Evolutionary conservation across 1,284 basidiomycete genomes (phyloP).

Genomic region (Irpex rosettiformis): DNA sequence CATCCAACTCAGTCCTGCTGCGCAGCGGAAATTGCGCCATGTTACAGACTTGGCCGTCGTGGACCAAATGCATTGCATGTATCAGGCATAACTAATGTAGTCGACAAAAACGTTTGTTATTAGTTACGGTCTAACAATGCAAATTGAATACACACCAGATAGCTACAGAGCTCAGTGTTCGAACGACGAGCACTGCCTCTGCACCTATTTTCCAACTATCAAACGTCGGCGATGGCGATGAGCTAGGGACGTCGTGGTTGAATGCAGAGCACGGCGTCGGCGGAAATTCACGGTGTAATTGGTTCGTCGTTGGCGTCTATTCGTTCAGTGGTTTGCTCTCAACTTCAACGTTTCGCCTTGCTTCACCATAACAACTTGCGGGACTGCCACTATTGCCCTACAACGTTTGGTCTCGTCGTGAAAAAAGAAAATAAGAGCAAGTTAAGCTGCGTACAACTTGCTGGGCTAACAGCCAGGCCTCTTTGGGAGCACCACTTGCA

Average conservation of each 20-base stretch:
- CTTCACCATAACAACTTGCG: neutral
- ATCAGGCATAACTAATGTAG: constrained; percentile 43
- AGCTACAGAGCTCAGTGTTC: neutral
- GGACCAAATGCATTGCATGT: constrained; percentile 62
- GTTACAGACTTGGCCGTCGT: constrained; percentile 38
- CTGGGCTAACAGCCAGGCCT: neutral
- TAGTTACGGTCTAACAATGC: neutral
- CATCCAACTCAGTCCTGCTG: neutral
- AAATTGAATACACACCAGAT: constrained; percentile 5
- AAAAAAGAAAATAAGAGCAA: neutral
- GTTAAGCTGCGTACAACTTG: neutral
- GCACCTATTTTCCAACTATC: neutral
- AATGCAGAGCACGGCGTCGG: neutral
- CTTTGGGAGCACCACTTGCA: neutral
- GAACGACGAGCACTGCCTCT: neutral
- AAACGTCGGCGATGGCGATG: neutral
- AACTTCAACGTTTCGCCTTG: neutral
- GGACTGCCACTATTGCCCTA: neutral
- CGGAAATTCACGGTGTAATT: neutral
- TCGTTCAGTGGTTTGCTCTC: neutral
- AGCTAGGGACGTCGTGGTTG: neutral
- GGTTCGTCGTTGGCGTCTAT: neutral
- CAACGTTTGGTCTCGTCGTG: neutral
- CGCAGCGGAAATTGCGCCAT: constrained; percentile 15
- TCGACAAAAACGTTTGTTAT: too few species aligned